Base-by-base conservation (phyloP, 2,329 filamentous ascomycete species). In the Didymella segeticola region DNA sequence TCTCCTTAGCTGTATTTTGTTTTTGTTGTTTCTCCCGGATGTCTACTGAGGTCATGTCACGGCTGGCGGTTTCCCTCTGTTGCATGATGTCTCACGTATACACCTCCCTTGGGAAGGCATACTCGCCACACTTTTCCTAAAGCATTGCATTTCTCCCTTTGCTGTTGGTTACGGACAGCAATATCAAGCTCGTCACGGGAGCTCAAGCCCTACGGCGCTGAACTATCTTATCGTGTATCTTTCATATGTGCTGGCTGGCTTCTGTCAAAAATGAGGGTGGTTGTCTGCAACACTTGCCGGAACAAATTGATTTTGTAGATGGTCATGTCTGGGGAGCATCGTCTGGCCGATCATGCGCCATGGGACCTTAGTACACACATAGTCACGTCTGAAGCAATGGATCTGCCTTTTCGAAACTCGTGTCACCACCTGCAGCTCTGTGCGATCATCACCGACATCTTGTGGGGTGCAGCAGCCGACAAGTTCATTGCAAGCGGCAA, bases 261-360 rank as follows among this genome's bases (percentile, higher is more conserved):
- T 33, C 39, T 43, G 38, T 17, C 23, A 48, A 37, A 27, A 37
- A n/a, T 25, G 4, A 27, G 26, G 43, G 33, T 17, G 43, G 38
- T 39, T 48, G 38, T 53, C 43, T 53, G 51, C 51, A 53, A 38
- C 43, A 43, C 45, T 43, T 48, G 43, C 38, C 34, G 33, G 15
- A 43, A 23, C 38, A 48, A 38, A 53, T 48, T 29, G 38, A 33
- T 25, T 29, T 10, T 39, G 43, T 48, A 53, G 38, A 45, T 34
- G 39, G 37, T 14, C 15, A 19, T 38, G 26, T 43, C 30, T 34
- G n/a, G 20, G n/a, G 17, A 33, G 19, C 20, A n/a, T 10, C 47
- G 43, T 30, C n/a, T 39, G 15, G 27, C 33, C 34, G 25, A 38
- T n/a, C 11, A 37, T 25, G 38, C 30, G 31, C 39, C 14, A 25